phyloP scores from a whole-genome alignment of 495 filamentous ascomycete species.

The Paragyromitra xinjiangensis region DNA sequence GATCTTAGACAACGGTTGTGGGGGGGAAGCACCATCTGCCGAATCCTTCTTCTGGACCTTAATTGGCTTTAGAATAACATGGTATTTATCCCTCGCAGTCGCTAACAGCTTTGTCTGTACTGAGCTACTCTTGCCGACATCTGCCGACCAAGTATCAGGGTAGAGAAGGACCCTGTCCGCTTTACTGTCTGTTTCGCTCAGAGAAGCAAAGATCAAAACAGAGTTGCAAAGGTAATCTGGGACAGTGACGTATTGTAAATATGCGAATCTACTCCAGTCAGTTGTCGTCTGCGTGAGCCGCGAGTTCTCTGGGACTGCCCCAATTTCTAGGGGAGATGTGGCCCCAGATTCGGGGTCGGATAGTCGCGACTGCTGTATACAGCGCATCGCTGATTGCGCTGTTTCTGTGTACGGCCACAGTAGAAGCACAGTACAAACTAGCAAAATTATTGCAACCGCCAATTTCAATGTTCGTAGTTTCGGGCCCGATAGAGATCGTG shows the following conservation, averaged over 20 bases:
- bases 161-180: constrained; percentile 75
- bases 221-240: constrained; percentile 76
- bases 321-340: not conserved
- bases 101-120: constrained; percentile 67
- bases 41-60: constrained; percentile 64
- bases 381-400: constrained; percentile 21
- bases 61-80: constrained; percentile 69
- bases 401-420: constrained; percentile 22
- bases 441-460: constrained; percentile 3
- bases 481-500: constrained; percentile 23
- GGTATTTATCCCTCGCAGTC: constrained; percentile 68
- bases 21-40: constrained; percentile 58
- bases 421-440: constrained; percentile 14
- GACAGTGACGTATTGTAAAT: constrained; percentile 76
- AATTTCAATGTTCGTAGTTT: constrained; percentile 22
- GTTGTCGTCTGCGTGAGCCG: constrained; percentile 1
- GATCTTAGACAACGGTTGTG: not conserved
- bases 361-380: constrained; percentile 6
- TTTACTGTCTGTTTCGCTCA: constrained; percentile 68
- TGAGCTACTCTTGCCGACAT: constrained; percentile 58
- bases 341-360: not conserved
- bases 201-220: constrained; percentile 74
- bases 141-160: constrained; percentile 65
- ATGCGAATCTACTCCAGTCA: constrained; percentile 75
- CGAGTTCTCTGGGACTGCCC: not conserved